Evolutionary conservation across 2,329 filamentous ascomycete genomes (phyloP).

Genomic region (Botrytis hyacinthi): DNA sequence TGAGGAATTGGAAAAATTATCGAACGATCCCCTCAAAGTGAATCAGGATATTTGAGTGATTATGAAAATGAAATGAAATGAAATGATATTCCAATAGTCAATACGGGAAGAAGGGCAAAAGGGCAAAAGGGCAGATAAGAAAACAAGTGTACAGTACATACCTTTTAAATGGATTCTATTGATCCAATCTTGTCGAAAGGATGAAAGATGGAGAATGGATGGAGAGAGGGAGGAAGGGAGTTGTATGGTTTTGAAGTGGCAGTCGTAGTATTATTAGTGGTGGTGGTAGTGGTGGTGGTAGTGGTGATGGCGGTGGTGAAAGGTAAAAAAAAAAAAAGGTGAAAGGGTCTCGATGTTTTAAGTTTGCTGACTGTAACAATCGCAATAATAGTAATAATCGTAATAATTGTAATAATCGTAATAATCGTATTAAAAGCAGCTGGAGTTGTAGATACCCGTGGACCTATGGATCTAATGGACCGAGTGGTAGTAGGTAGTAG

Average conservation of each 20-base stretch:
- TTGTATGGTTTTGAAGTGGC: not conserved
- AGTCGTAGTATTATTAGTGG: not conserved
- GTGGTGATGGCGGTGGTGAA: not conserved
- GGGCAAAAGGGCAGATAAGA: not conserved
- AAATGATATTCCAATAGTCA: too few species aligned
- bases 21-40: not conserved
- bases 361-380: not conserved
- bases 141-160: not conserved
- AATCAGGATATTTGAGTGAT: not conserved
- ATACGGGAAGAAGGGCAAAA: too few species aligned
- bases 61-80: not conserved
- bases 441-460: too few species aligned
- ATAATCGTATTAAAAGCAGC: too few species aligned
- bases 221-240: not conserved
- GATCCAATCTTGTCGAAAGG: not conserved
- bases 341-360: conserved; percentile 1
- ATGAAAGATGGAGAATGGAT: not conserved
- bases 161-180: not conserved
- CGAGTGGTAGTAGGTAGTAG: too few species aligned
- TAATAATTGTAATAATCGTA: too few species aligned
- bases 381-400: too few species aligned
- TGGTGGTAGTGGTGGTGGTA: too few species aligned
- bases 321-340: too few species aligned
- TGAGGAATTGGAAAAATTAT: not conserved
- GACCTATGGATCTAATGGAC: too few species aligned